phyloP scores from a whole-genome alignment of 2,329 filamentous ascomycete species.

The Fusarium agapanthi region DNA sequence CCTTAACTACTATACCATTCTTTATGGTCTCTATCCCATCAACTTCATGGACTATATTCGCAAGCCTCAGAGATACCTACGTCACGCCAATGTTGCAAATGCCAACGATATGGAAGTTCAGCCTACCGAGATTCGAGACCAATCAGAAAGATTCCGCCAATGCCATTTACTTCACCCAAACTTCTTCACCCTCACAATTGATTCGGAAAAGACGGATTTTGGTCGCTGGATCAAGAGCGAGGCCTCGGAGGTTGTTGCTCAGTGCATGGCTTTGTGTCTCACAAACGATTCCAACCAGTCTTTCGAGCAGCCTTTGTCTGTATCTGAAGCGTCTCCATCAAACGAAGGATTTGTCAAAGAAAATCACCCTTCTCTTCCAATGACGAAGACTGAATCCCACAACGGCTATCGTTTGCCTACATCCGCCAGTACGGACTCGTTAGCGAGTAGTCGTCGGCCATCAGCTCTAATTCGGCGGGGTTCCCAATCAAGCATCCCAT shows the following conservation, averaged over 20 bases:
- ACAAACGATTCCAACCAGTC: slow-evolving; percentile 41
- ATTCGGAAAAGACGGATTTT: slow-evolving; percentile 80
- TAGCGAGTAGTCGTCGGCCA: slow-evolving; percentile 50
- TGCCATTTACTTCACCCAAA: slow-evolving; percentile 83
- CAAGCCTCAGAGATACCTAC: slow-evolving; percentile 81
- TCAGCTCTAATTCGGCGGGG: slow-evolving; percentile 49
- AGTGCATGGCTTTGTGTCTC: slow-evolving; percentile 76
- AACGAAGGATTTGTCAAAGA: slow-evolving; percentile 47
- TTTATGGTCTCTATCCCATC: slow-evolving; percentile 85
- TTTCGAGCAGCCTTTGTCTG: slow-evolving; percentile 35
- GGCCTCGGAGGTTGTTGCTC: slow-evolving; percentile 79
- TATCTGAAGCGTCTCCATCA: slow-evolving; percentile 30
- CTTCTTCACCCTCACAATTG: slow-evolving; percentile 81
- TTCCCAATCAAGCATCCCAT: slow-evolving; percentile 63
- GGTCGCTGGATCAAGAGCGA: slow-evolving; percentile 83
- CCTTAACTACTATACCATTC: slow-evolving; percentile 79
- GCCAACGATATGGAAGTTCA: slow-evolving; percentile 81
- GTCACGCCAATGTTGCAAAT: slow-evolving; percentile 74
- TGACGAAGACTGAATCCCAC: slow-evolving; percentile 43
- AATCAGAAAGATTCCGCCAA: slow-evolving; percentile 78
- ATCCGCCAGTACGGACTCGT: slow-evolving; percentile 58
- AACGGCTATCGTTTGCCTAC: slow-evolving; percentile 64
- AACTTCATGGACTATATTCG: slow-evolving; percentile 89
- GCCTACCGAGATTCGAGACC: slow-evolving; percentile 77
- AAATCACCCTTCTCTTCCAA: slow-evolving; percentile 51